Base-by-base conservation (phyloP, 345 rosid species). In the Aethionema arabicum region DNA sequence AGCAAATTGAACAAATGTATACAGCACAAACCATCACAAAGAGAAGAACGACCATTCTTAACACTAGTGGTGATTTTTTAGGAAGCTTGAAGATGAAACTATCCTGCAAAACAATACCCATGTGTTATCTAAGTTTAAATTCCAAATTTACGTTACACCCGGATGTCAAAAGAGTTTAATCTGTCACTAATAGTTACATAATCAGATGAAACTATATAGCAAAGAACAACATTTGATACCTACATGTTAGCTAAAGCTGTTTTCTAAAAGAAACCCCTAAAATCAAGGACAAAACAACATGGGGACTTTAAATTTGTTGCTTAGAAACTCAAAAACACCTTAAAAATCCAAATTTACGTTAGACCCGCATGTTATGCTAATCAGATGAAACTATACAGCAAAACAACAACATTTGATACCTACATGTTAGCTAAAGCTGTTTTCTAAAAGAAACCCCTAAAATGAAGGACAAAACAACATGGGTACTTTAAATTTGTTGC, bases 11-110 rank as follows among this genome's bases (percentile, higher is more conserved):
- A 75, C 77, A 90, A 57, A 87, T 90, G 72, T 85, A 90, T 71
- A 90, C 77, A 66, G 92, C 84, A 60, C 92, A 90, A 1, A 83
- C 83, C 90, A 83, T 87, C 39, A 81, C 86, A 77, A 93, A 82
- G 73, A 75, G 46, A 68, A 93, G 75, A 32, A 93, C 90, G n/a
- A 82, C 79, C 95, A 83, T 86, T 76, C 97, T 78, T 59, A 90
- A 73, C 60, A 83, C 79, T 73, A 93, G 63, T 29, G 97, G 90
- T 7, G 92, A 85, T 74, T 86, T 93, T 83, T 87, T 93, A 5
- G 91, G 87, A 52, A 80, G 77, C 82, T 85, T 93, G 49, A 84
- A 63, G 47, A 70, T 60, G 40, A 90, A 82, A 69, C 75, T 56
- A 66, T 90, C 99, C 97, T 93, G 87, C 8, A 73, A 74, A 40